Conservation (phyloP, 75 land plant genomes). For the Cunninghamia lanceolata region DNA sequence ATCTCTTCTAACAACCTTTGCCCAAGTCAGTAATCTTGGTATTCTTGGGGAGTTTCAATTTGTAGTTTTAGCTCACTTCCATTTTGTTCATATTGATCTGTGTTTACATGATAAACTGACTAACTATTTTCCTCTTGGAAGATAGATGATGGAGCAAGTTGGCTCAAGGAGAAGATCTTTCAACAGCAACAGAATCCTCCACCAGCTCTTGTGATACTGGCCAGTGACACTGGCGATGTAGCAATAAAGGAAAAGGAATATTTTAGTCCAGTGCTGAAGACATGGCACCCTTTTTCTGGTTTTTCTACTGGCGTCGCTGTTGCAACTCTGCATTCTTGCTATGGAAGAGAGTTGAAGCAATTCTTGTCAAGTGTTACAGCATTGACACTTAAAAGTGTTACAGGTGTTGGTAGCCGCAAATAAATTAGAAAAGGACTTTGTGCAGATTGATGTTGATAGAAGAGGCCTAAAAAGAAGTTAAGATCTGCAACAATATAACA, state of each 20-base stretch:
- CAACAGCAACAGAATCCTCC: conserved; percentile 45
- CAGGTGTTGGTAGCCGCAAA: conserved; percentile 78
- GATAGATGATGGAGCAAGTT: conserved; percentile 89
- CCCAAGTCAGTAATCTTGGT: conserved; percentile 59
- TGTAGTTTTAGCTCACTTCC: neutral
- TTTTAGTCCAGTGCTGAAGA: conserved; percentile 84
- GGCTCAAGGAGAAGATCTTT: conserved; percentile 79
- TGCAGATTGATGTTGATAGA: conserved; percentile 92
- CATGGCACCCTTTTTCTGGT: conserved; percentile 90
- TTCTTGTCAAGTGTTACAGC: conserved; percentile 59
- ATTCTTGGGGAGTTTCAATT: conserved; percentile 5
- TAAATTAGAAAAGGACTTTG: too few relatives aligned
- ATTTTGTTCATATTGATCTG: neutral
- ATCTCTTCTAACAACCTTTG: conserved; percentile 84
- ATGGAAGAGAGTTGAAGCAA: conserved; percentile 85
- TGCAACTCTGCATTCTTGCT: conserved; percentile 93
- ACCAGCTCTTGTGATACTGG: conserved; percentile 69
- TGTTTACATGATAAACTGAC: neutral
- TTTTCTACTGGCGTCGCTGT: conserved; percentile 92
- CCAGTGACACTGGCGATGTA: conserved; percentile 71
- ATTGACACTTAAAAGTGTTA: conserved; percentile 72
- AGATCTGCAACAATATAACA: too few relatives aligned
- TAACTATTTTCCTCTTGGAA: too few relatives aligned
- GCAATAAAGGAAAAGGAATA: conserved; percentile 67
- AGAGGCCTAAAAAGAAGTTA: too few relatives aligned